These are phyloP conservation scores for Microbotryum lychnidis-dioicae DNA, from an alignment of 1,284 basidiomycete species.

Conservation along the genomic window DNA sequence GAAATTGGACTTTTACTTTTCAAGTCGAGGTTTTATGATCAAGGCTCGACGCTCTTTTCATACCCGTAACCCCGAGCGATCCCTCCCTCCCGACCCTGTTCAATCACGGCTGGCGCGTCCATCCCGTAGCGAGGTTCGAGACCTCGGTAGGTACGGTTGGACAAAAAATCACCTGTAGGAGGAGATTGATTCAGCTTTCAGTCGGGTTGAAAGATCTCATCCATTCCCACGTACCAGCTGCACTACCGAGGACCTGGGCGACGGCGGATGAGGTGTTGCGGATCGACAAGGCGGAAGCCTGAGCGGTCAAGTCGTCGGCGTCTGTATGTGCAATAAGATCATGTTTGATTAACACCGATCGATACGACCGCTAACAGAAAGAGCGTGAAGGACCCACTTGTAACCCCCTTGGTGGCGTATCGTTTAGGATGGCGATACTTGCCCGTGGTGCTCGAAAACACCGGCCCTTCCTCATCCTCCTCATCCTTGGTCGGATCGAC, in stretches of 20 bases:
- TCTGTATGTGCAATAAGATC: constrained; percentile 3
- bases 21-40: too few relatives aligned
- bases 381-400: constrained; percentile 1
- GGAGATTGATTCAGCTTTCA: neutral
- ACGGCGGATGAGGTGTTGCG: constrained; percentile 24
- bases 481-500: constrained; percentile 32
- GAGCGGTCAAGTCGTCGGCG: constrained; percentile 22
- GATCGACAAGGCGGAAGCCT: constrained; percentile 25
- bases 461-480: constrained; percentile 50
- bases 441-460: constrained; percentile 81
- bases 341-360: neutral
- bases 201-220: neutral
- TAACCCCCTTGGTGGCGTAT: constrained; percentile 44
- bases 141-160: constrained; percentile 66
- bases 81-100: constrained; percentile 70
- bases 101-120: constrained; percentile 69
- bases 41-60: constrained; percentile 7
- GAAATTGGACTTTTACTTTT: too few relatives aligned
- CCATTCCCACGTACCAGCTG: constrained; percentile 27
- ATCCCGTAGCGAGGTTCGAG: constrained; percentile 70
- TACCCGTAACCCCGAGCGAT: constrained; percentile 75
- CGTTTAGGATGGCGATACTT: constrained; percentile 69
- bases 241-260: constrained; percentile 37
- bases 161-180: constrained; percentile 33
- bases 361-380: constrained; percentile 23